phyloP scores from a whole-genome alignment of 345 rosid species.

The Orychophragmus violaceus region DNA sequence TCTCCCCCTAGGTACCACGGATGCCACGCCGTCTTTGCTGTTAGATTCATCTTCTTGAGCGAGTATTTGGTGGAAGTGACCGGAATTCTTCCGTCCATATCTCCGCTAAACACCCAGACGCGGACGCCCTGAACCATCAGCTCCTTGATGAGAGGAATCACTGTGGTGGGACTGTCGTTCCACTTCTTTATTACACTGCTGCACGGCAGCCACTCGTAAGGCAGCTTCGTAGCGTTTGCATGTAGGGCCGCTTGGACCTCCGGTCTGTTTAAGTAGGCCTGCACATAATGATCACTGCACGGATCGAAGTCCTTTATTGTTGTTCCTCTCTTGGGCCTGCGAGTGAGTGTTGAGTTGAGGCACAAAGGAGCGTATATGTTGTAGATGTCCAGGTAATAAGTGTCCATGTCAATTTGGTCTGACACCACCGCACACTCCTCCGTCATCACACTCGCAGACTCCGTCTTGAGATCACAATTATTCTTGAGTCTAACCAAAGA shows the following conservation, averaged over 20 bases:
- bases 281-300: slow-evolving; percentile 58
- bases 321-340: slow-evolving; percentile 39
- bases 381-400: slow-evolving; percentile 42
- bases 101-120: slow-evolving; percentile 88
- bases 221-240: slow-evolving; percentile 67
- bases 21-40: slow-evolving; percentile 53
- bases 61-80: slow-evolving; percentile 74
- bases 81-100: slow-evolving; percentile 73
- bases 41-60: slow-evolving; percentile 51
- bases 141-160: slow-evolving; percentile 50
- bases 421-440: slow-evolving; percentile 36
- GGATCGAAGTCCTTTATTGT: slow-evolving; percentile 48
- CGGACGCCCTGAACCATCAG: slow-evolving; percentile 48
- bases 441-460: slow-evolving; percentile 22
- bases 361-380: slow-evolving; percentile 72
- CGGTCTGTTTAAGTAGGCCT: slow-evolving; percentile 57
- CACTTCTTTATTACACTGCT: slow-evolving; percentile 43
- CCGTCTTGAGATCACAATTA: slow-evolving; percentile 46
- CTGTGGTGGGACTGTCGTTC: slow-evolving; percentile 64
- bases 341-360: slow-evolving; percentile 40
- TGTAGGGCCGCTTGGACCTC: slow-evolving; percentile 74
- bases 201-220: slow-evolving; percentile 68
- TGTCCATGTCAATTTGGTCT: slow-evolving; percentile 5
- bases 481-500: slow-evolving; percentile 21
- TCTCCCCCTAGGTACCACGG: slow-evolving; percentile 64